Percentiles rank a stretch among this genome's conserved stretches.
These are phyloP conservation scores for Oryza officinalis DNA, from an alignment of 176 grass and related monocot species.

Conservation along the genomic window DNA sequence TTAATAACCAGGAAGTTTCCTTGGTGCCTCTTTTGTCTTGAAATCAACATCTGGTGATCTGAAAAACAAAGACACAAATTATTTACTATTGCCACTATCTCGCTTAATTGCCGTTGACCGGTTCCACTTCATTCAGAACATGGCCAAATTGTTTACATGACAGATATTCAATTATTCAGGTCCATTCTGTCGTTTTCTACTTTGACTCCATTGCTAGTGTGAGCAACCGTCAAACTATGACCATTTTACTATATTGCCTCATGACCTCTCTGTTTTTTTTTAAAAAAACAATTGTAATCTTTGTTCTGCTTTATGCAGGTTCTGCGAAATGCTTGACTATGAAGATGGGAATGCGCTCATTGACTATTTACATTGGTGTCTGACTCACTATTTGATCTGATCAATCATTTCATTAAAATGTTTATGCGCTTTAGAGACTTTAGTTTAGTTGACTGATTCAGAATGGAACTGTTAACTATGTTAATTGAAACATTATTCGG, in stretches of 20 bases:
- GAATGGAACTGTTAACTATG: not conserved
- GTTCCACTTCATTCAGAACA: not conserved
- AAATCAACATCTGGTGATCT: not conserved
- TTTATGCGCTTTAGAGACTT: not conserved
- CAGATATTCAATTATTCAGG: not conserved
- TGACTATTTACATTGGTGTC: not conserved
- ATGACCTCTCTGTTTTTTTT: not conserved
- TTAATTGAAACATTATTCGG: not conserved
- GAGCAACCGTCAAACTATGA: not conserved
- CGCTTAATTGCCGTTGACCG: not conserved
- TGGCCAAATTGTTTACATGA: not conserved
- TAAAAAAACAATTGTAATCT: not conserved
- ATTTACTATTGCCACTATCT: not conserved
- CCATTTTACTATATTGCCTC: not conserved
- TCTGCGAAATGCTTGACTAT: not conserved
- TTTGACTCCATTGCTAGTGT: not conserved
- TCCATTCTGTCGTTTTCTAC: not conserved
- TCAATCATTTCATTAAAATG: not conserved
- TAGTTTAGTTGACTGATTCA: not conserved
- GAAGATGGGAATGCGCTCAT: not conserved
- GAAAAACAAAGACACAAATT: not conserved
- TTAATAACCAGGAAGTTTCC: not conserved
- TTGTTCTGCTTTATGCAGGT: not conserved
- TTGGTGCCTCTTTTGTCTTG: not conserved
- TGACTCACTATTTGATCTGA: not conserved